These are phyloP conservation scores for Starmerella davenportii DNA, from an alignment of 805 yeast genomes.

Conservation along the genomic window DNA sequence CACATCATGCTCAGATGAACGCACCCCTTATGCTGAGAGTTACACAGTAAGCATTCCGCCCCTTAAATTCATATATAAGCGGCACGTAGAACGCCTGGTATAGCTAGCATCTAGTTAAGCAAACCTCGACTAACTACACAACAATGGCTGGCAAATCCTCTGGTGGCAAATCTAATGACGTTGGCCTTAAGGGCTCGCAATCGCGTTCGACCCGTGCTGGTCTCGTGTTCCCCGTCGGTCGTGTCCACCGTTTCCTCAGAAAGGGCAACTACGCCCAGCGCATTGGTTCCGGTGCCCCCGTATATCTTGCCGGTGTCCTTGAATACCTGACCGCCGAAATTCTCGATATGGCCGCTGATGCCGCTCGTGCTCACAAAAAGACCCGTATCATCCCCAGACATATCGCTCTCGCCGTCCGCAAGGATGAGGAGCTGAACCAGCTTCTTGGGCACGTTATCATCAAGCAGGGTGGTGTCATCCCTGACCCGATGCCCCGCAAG, in stretches of 20 bases:
- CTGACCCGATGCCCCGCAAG: constrained; percentile 37
- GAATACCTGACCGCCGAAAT: constrained; percentile 96
- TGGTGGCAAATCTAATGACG: constrained; percentile 77
- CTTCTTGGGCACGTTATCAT: constrained; percentile 77
- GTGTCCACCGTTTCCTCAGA: constrained; percentile 92
- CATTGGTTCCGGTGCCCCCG: constrained; percentile 81
- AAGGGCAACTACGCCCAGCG: constrained; percentile 54
- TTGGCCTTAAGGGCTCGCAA: constrained; percentile 88
- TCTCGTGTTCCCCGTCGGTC: constrained; percentile 75
- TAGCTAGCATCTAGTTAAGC: background rate
- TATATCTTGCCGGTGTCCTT: constrained; percentile 84
- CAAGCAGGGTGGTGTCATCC: constrained; percentile 96
- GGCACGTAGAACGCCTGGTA: constrained; percentile 3
- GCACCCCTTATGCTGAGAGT: constrained; percentile 6
- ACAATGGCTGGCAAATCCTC: constrained; percentile 66
- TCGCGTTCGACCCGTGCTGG: constrained; percentile 78
- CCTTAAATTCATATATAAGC: constrained; percentile 9
- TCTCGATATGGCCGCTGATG: constrained; percentile 93
- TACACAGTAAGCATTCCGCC: constrained; percentile 5
- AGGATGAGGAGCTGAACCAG: constrained; percentile 92
- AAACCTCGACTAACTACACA: constrained; percentile 1
- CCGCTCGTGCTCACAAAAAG: constrained; percentile 87
- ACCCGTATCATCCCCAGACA: constrained; percentile 97
- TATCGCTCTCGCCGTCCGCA: constrained; percentile 89
- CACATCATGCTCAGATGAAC: constrained; percentile 13